These are phyloP conservation scores for Akanthomyces dipterigenus DNA, from an alignment of 2,329 filamentous ascomycete genomes.

Conservation along the genomic window DNA sequence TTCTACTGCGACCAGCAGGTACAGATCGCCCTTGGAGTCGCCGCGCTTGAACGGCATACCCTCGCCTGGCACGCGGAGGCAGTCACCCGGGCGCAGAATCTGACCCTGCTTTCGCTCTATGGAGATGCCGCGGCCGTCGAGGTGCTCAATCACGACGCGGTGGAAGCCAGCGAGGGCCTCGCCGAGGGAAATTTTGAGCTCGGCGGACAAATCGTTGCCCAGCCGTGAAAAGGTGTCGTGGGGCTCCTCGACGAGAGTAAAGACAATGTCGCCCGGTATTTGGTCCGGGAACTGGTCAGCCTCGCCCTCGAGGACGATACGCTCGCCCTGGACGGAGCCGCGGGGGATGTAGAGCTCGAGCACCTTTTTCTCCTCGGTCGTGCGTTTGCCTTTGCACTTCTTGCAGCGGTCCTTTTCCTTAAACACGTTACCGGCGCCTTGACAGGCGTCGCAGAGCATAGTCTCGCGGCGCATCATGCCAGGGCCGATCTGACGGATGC, in stretches of 20 bases:
- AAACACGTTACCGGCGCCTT: constrained; percentile 77
- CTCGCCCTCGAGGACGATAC: constrained; percentile 85
- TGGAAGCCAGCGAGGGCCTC: constrained; percentile 88
- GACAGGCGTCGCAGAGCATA: constrained; percentile 74
- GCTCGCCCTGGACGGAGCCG: constrained; percentile 79
- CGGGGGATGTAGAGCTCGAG: constrained; percentile 94
- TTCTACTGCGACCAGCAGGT: constrained; percentile 74
- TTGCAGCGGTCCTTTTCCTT: constrained; percentile 98
- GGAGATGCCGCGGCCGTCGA: constrained; percentile 86
- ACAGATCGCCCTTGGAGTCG: constrained; percentile 79
- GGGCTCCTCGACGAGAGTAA: constrained; percentile 73
- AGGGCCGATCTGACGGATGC: constrained; percentile 76
- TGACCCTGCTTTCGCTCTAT: constrained; percentile 75
- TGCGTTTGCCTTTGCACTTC: constrained; percentile 93
- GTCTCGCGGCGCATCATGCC: constrained; percentile 78
- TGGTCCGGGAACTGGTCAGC: constrained; percentile 88
- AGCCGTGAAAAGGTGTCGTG: constrained; percentile 79
- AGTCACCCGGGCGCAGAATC: constrained; percentile 74
- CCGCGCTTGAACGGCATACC: constrained; percentile 91
- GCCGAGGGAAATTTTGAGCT: constrained; percentile 71
- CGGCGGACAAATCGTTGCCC: constrained; percentile 76
- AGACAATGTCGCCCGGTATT: constrained; percentile 87
- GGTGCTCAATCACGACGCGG: constrained; percentile 81
- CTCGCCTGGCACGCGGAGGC: constrained; percentile 79
- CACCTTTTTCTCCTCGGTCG: constrained; percentile 82